These are phyloP conservation scores for Echinosophora koreensis DNA, from an alignment of 306 rosid genomes.

Conservation along the genomic window DNA sequence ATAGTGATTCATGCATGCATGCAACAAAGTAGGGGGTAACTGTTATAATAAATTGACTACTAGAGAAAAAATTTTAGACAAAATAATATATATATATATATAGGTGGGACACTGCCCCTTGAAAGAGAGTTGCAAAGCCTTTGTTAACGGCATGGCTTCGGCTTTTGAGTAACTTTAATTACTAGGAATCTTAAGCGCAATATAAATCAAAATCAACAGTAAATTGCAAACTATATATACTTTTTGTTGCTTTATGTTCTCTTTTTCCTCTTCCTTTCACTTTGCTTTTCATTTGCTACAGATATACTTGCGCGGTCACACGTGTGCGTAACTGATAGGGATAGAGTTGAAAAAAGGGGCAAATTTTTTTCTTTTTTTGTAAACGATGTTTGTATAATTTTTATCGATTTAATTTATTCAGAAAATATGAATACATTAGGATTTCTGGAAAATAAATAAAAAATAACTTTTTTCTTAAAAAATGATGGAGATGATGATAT, in stretches of 20 bases:
- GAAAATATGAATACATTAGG: neutral
- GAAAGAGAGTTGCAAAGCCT: constrained; percentile 43
- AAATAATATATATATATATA: too few relatives aligned
- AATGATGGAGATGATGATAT: neutral
- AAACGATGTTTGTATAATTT: neutral
- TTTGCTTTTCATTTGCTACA: neutral
- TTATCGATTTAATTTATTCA: neutral
- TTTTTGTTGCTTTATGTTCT: constrained; percentile 21
- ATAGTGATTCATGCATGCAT: constrained; percentile 42
- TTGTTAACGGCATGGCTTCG: constrained; percentile 43
- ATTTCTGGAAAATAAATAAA: neutral
- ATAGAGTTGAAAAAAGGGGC: too few relatives aligned
- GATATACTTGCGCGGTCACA: neutral
- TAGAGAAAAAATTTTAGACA: constrained; percentile 24
- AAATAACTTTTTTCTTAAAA: neutral
- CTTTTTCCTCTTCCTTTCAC: neutral
- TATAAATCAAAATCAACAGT: neutral
- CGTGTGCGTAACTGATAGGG: neutral
- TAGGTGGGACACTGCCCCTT: constrained; percentile 35
- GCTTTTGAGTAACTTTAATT: constrained; percentile 6
- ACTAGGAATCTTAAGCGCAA: neutral
- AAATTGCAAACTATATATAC: constrained; percentile 1
- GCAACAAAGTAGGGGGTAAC: constrained; percentile 46
- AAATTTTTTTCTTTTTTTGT: too few relatives aligned
- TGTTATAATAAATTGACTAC: neutral